Evolutionary conservation across 192 early-diverging fungal species (phyloP), one percentile per base, ranked within the genome.

Genomic region (Backusella tarrabulga): DNA sequence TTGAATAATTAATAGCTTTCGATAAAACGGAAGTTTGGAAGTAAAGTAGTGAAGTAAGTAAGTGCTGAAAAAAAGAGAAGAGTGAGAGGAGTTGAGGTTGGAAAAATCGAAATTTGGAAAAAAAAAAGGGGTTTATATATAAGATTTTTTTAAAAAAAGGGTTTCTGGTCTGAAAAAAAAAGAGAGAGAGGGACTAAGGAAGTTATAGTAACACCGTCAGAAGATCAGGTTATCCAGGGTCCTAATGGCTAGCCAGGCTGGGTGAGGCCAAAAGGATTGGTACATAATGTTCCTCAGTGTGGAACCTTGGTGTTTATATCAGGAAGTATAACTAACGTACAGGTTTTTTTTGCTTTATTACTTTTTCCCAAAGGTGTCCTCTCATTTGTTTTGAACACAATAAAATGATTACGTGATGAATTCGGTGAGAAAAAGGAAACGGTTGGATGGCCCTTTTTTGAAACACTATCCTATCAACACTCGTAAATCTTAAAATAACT

Each of bases 171-270:
- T 40, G 68, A 38, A 40, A 23, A 70, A 40, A 70, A 40, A 69
- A 21, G 26, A 70, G 38, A 70, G 38, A 70, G 21, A 69, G 35
- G 68, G 35, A 70, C 23, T 70, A 40, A 3, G n/a, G 19, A 21
- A 63, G 56, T 1, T 12, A 21, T n/a, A 21, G 68, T 70, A 40
- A 21, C 38, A 70, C 68, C 36, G 21, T 41, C 35, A 70, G 68
- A 41, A 70, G 68, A 70, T 70, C 68, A 70, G 68, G 68, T 70
- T 70, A 70, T 70, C 68, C 68, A 70, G 68, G 68, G 68, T 70
- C 68, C 68, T 70, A 40, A 40, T 70, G 36, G 68, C 12, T 68
- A 23, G 38, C 35, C 35, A 38, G 40, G 23, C 9, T 2, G 9
- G 32, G 32, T 4, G 17, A 70, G 21, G 36, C 9, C 56, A 63